A percentile compares a stretch with the other conserved stretches of the same genome.
These are phyloP conservation scores for Dictyostelium purpureum DNA, from an alignment of 78 protist species.

Conservation along the genomic window DNA sequence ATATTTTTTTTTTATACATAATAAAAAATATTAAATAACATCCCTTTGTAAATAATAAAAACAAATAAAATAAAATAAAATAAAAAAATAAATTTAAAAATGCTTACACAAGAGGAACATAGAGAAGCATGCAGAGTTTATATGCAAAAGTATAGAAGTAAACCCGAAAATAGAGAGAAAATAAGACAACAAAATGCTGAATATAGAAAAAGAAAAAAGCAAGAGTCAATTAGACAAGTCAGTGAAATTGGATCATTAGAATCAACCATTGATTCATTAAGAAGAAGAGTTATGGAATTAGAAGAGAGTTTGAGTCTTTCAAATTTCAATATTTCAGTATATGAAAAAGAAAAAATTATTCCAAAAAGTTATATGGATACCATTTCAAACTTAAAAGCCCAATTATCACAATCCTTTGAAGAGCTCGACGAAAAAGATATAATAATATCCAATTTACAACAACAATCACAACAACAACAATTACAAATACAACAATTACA, in stretches of 20 bases:
- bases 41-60: too few relatives aligned
- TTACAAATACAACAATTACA: background rate
- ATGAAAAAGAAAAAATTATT: slow-evolving; percentile 18
- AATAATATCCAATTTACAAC: background rate
- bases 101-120: slow-evolving; percentile 64
- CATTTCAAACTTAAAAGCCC: background rate
- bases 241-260: slow-evolving; percentile 52
- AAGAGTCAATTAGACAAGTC: slow-evolving; percentile 69
- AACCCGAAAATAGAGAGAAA: slow-evolving; percentile 75
- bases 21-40: too few relatives aligned
- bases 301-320: slow-evolving; percentile 6
- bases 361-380: slow-evolving; percentile 11
- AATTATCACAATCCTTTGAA: slow-evolving; percentile 1
- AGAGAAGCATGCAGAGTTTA: slow-evolving; percentile 68
- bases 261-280: background rate
- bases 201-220: slow-evolving; percentile 65
- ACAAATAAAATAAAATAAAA: too few relatives aligned
- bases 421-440: background rate
- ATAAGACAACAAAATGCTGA: slow-evolving; percentile 80
- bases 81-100: background rate
- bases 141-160: slow-evolving; percentile 74
- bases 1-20: too few relatives aligned
- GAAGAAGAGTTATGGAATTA: background rate
- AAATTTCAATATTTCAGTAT: background rate
- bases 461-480: slow-evolving; percentile 1